Conservation (phyloP, 2,329 filamentous ascomycete species). For the Aspergillus novoparasiticus region DNA sequence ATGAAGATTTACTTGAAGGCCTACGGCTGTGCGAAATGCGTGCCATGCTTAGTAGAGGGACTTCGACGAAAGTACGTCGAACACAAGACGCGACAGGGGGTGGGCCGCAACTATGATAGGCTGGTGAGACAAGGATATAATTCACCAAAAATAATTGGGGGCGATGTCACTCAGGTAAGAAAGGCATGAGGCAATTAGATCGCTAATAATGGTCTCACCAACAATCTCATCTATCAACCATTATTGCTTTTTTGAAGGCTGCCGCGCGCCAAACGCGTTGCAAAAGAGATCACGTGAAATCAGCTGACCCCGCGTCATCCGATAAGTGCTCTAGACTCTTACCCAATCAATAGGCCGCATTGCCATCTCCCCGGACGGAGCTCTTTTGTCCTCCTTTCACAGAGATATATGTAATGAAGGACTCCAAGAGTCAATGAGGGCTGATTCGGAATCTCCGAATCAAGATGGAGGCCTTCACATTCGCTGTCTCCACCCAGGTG, state of each 20-base stretch:
- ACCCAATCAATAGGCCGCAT: constrained; percentile 16
- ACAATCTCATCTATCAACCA: neutral
- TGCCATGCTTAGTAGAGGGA: constrained; percentile 32
- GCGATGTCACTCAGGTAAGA: neutral
- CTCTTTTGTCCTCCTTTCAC: constrained; percentile 1
- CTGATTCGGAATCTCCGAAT: constrained; percentile 3
- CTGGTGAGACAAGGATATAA: constrained; percentile 5
- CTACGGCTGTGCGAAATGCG: constrained; percentile 19
- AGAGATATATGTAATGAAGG: constrained; percentile 15
- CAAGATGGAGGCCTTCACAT: constrained; percentile 91
- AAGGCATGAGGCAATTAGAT: too few relatives aligned
- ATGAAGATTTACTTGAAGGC: constrained; percentile 29
- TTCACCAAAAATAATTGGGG: neutral
- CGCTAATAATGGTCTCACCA: neutral
- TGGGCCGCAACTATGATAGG: neutral
- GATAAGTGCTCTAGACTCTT: neutral
- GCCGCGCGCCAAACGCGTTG: constrained; percentile 12
- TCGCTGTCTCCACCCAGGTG: constrained; percentile 84
- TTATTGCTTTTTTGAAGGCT: neutral
- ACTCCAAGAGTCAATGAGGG: neutral
- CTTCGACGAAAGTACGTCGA: constrained; percentile 9
- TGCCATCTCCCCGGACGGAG: constrained; percentile 10
- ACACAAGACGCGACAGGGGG: constrained; percentile 13
- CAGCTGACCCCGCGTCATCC: constrained; percentile 16
- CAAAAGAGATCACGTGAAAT: constrained; percentile 13